Evolutionary conservation across 768 basidiomycete species (phyloP).

Genomic region (Xanthoconium stramineum): DNA sequence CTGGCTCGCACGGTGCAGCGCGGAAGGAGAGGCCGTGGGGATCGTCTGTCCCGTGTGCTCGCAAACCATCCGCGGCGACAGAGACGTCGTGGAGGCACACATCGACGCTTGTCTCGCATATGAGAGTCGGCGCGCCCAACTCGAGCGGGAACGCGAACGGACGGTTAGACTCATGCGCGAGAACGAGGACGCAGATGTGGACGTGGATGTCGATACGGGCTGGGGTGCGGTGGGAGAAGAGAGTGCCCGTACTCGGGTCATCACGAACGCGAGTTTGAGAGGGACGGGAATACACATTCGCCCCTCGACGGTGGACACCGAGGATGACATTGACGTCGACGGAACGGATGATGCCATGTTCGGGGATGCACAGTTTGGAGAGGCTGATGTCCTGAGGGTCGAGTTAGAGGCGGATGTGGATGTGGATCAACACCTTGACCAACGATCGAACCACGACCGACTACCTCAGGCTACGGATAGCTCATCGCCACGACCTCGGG

Average conservation of each 20-base stretch:
- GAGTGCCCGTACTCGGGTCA: constrained; percentile 40
- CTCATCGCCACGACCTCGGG: not conserved
- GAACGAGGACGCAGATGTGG: constrained; percentile 30
- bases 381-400: constrained; percentile 56
- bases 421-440: not conserved
- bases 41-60: constrained; percentile 72
- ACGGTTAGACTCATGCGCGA: constrained; percentile 30
- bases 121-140: constrained; percentile 40
- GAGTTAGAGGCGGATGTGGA: constrained; percentile 26
- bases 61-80: constrained; percentile 55
- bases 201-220: constrained; percentile 32
- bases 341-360: constrained; percentile 68
- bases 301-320: constrained; percentile 56
- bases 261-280: constrained; percentile 34
- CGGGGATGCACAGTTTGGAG: constrained; percentile 74
- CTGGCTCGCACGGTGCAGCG: constrained; percentile 14
- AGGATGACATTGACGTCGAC: constrained; percentile 79
- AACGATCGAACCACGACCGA: constrained; percentile 23
- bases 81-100: constrained; percentile 74
- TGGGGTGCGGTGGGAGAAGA: constrained; percentile 40
- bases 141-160: constrained; percentile 28
- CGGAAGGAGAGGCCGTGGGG: constrained; percentile 35
- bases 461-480: constrained; percentile 33
- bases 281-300: constrained; percentile 75
- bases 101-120: constrained; percentile 76